Evolutionary conservation across 2,329 filamentous ascomycete genomes (phyloP).

Genomic region (Talaromyces albobiverticillius): DNA sequence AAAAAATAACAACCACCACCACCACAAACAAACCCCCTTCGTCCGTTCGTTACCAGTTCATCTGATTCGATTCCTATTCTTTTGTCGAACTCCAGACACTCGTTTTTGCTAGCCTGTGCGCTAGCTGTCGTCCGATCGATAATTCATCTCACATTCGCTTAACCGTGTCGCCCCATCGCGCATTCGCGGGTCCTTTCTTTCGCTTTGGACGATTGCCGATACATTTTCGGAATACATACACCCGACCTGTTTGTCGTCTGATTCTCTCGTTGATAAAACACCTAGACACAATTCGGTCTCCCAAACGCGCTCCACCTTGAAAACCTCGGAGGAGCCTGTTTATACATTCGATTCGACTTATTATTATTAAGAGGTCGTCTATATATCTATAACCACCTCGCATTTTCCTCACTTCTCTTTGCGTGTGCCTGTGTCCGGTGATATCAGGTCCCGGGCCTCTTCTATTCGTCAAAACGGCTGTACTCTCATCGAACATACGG

Average conservation of each 20-base stretch:
- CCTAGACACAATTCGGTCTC: background rate
- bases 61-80: background rate
- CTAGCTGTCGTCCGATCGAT: constrained; percentile 3
- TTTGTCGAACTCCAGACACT: background rate
- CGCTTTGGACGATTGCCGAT: background rate
- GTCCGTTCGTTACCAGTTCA: background rate
- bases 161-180: background rate
- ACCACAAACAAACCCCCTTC: background rate
- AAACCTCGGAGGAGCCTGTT: background rate
- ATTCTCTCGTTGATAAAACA: background rate
- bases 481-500: constrained; percentile 72
- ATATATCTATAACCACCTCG: background rate
- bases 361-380: background rate
- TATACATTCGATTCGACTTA: background rate
- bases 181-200: background rate
- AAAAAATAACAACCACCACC: background rate
- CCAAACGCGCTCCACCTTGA: background rate
- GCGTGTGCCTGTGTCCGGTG: constrained; percentile 20
- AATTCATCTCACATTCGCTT: constrained; percentile 7
- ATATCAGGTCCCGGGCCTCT: constrained; percentile 19
- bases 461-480: constrained; percentile 70
- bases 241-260: background rate
- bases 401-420: constrained; percentile 21
- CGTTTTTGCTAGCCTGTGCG: constrained; percentile 1
- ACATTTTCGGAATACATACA: background rate